Evolutionary conservation across 768 basidiomycete species (phyloP), one percentile per base, ranked within the genome.

Genomic region (Rhodosporidiobolus sp.): DNA sequence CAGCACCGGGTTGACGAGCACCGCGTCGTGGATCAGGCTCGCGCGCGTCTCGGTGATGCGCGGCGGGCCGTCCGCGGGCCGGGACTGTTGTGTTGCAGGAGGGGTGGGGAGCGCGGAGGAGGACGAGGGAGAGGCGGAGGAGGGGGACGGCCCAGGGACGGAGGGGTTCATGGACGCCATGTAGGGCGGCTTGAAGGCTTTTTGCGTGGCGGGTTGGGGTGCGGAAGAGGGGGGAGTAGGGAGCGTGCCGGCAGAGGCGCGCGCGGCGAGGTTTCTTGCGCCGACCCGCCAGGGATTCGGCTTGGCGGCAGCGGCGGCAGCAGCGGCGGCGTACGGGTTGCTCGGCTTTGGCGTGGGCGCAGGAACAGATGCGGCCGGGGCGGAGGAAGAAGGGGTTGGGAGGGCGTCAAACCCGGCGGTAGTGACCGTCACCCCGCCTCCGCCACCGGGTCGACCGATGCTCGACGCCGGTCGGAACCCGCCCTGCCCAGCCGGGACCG

Each of bases 1-100:
- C 14, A 65, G 55, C 8, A 2, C 46, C 12, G 74, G 74, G 43
- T 75, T 75, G 48, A 75, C 58, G 30, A 75, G 54, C 8, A 71
- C 66, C 0, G 67, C 74, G 32, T 75, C 67, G 24, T 30, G 14
- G 52, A 75, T 62, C 24, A 52, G 34, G 3, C 59, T 62, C 7
- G 63, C 58, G 20, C 74, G 66, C 1, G 74, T 75, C 35, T 75
- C 74, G 63, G 54, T 46, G 11, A 64, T 62, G 35, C 28, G 20
- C 12, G 67, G 73, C 3, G 65, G 65, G n/a, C 73, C 73, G 9
- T 58, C 22, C 24, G 22, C 35, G 26, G 4, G 48, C 32, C n/a
- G n/a, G 60, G 16, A 22, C 10, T 35, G 3, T 26, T 17, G 14
- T 20, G 61, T 43, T 14, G 38, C 8, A 17, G 38, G 57, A 10